Base-by-base conservation (phyloP, 2,329 filamentous ascomycete genomes). In the Scedosporium dehoogii region DNA sequence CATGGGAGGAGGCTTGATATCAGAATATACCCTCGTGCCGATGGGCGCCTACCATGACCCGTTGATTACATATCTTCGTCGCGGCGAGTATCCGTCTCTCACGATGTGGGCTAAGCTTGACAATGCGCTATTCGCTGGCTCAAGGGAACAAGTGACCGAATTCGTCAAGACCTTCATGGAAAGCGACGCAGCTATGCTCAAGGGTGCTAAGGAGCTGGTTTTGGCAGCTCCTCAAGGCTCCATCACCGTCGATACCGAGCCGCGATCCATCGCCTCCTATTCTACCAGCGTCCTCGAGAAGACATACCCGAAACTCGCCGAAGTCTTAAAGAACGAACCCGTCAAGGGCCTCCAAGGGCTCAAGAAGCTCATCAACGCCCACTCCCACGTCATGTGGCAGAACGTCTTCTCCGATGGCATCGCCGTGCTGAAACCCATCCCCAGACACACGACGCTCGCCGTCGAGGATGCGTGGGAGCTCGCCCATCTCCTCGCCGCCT, bases 371-470 rank as follows among this genome's bases (percentile, higher is more conserved):
- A 90, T 97, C 71, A 92, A 90, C 69, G 83, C 87, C 2, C 94
- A 97, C 73, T 80, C 97, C 3, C 92, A 97, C 71, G 82, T 82
- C 61, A 89, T 86, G 10, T 97, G 94, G 85, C 91, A 96, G 70
- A 90, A 88, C 68, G 80, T 80, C 23, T 96, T 94, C 73, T 78
- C 84, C 1, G 80, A 83, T 46, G 93, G 94, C 33, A 88, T 97
- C 63, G 84, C 87, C 4, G 85, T 97, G 3, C 78, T 96, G 53
- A 92, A 96, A 72, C 92, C 93, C 0, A 80, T 89, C 21, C 84
- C 90, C 1, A 78, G 88, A 60, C 86, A 92, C 71, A 93, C 89
- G 46, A 89, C 88, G 1, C 81, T 85, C 16, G 79, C 96, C 68
- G 81, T 92, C 59, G 80, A 84, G 62, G 85, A 88, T 42, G 89